Base-by-base conservation (phyloP, 2,329 filamentous ascomycete genomes). In the Sporothrix luriei region DNA sequence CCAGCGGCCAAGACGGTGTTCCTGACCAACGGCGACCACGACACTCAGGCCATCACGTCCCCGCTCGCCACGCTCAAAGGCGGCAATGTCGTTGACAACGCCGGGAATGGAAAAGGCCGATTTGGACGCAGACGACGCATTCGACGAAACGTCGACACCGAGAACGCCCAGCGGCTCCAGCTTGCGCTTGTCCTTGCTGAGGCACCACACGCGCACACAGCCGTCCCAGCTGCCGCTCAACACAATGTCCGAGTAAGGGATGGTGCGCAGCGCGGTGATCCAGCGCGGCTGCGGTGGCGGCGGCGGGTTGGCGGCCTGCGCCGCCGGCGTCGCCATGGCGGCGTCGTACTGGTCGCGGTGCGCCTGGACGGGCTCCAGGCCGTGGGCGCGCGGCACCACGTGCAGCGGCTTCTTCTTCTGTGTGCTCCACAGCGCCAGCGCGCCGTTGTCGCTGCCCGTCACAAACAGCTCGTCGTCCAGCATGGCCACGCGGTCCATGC, bases 141-240 rank as follows among this genome's bases (percentile, higher is more conserved):
- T 54, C 10, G 49, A n/a, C 52, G 24, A 16, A 64, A 38, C 52
- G 21, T 26, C 43, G 24, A 24, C 70, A 43, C 69, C 90, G 40
- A 95, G 82, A 1, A 88, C 83, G 1, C 93, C 93, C 9, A 93
- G 79, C 0, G 87, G 81, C 75, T 95, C 89, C 57, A 99, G 86
- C 73, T 85, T 88, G 78, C 87, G 88, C 81, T 94, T 95, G 78
- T 97, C 94, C 54, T 92, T 88, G 68, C 89, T 91, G 24, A 99
- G 84, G 71, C 86, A 88, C 95, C 95, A 99, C 5, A 90, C 90
- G 65, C 94, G 85, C 70, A 99, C 85, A 78, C 87, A 89, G 2
- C 95, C 95, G 77, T 97, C 95, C 94, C 94, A 99, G 79, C 93
- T 97, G 43, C 94, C 95, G 73, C 90, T 96, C 66, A 99, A 83